Percentiles rank a stretch among this genome's conserved stretches.
These are phyloP conservation scores for Drechslera avenae DNA, from an alignment of 2,329 filamentous ascomycete species.

Conservation along the genomic window DNA sequence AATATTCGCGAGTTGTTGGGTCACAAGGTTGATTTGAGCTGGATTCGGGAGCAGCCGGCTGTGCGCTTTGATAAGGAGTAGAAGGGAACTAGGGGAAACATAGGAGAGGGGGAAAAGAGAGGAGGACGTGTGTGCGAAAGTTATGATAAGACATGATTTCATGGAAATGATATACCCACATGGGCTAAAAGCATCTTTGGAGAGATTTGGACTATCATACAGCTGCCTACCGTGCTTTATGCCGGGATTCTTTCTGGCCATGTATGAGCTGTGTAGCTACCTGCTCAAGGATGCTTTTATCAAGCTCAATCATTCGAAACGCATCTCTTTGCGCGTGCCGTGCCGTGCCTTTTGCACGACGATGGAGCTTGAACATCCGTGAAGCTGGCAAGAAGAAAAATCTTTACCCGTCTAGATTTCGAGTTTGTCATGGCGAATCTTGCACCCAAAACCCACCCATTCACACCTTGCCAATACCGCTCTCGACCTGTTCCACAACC, in stretches of 20 bases:
- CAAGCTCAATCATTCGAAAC: too few relatives aligned
- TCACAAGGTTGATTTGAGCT: slow-evolving; percentile 92
- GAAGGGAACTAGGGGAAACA: not conserved
- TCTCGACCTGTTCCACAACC: slow-evolving; percentile 21
- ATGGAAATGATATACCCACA: slow-evolving; percentile 10
- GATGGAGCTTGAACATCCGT: too few relatives aligned
- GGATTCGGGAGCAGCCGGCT: slow-evolving; percentile 89
- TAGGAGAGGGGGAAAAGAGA: not conserved
- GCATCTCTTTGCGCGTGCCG: too few relatives aligned
- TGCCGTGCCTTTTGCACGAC: too few relatives aligned
- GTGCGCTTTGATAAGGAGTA: slow-evolving; percentile 86
- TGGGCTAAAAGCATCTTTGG: not conserved
- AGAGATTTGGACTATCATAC: too few relatives aligned
- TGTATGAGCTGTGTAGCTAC: too few relatives aligned
- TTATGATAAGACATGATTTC: slow-evolving; percentile 6
- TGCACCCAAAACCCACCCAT: not conserved
- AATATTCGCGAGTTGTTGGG: slow-evolving; percentile 93
- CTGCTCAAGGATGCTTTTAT: too few relatives aligned
- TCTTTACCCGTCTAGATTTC: too few relatives aligned
- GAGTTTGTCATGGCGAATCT: too few relatives aligned
- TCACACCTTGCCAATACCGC: slow-evolving; percentile 12
- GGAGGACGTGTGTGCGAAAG: not conserved
- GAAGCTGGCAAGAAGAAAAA: too few relatives aligned
- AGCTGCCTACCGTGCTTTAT: too few relatives aligned
- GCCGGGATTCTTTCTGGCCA: too few relatives aligned